A percentile compares a stretch with the other conserved stretches of the same genome.
phyloP scores from a whole-genome alignment of 2,329 filamentous ascomycete genomes.

The Stachybotrys chartarum region DNA sequence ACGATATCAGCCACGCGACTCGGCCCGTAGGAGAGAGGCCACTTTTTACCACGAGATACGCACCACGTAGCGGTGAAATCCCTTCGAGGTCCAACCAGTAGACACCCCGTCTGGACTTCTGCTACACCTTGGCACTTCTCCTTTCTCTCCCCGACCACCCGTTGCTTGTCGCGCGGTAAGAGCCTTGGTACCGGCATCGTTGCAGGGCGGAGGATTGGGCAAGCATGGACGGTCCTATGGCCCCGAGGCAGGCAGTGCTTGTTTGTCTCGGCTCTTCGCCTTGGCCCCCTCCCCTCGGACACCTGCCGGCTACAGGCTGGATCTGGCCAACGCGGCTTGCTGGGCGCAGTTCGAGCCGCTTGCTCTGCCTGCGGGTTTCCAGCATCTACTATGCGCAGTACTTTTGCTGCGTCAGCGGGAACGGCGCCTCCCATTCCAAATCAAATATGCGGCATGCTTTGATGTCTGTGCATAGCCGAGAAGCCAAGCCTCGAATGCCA shows the following conservation, averaged over 20 bases:
- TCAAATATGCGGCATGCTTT: neutral
- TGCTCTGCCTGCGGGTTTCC: too few relatives aligned
- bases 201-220: too few relatives aligned
- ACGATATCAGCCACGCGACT: too few relatives aligned
- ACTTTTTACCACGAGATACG: too few relatives aligned
- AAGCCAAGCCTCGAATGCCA: neutral
- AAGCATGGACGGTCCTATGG: too few relatives aligned
- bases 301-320: neutral
- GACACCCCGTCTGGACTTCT: neutral
- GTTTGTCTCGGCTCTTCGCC: too few relatives aligned
- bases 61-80: neutral
- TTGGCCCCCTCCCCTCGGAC: neutral
- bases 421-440: too few relatives aligned
- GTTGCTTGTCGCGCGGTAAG: neutral
- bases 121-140: neutral
- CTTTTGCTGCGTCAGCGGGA: too few relatives aligned
- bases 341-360: neutral
- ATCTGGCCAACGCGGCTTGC: neutral
- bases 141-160: neutral
- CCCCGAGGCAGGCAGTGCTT: too few relatives aligned
- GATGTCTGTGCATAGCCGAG: neutral
- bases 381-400: too few relatives aligned
- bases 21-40: too few relatives aligned
- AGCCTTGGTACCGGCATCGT: neutral
- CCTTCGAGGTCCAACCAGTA: neutral